phyloP scores from a whole-genome alignment of 2,329 filamentous ascomycete species.

The Claviceps quebecensis region DNA sequence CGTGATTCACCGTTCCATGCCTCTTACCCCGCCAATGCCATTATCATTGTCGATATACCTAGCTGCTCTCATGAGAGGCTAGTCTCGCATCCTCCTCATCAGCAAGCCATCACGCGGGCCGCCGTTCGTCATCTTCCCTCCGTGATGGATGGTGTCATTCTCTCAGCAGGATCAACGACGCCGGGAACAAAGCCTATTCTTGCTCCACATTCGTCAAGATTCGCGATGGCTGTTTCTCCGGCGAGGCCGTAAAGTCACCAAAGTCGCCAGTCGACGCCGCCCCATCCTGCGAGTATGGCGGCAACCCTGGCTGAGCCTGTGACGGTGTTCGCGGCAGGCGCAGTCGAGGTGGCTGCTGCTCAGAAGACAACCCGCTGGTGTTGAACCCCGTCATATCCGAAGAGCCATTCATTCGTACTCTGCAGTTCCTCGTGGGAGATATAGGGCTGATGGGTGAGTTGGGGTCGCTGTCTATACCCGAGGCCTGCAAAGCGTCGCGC shows the following conservation, averaged over 20 bases:
- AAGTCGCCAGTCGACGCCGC: no score
- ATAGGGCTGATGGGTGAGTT: conserved; percentile 4
- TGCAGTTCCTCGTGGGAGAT: conserved; percentile 8
- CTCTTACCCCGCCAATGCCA: neutral
- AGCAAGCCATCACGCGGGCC: conserved; percentile 16
- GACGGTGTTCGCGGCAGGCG: no score
- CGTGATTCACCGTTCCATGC: neutral
- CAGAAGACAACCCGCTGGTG: conserved; percentile 1
- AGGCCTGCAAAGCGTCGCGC: neutral
- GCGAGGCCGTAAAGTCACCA: no score
- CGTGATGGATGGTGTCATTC: neutral
- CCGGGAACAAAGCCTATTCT: conserved; percentile 10
- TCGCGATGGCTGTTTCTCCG: no score
- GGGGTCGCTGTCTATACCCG: neutral
- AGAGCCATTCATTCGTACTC: conserved; percentile 1
- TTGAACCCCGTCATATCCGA: conserved; percentile 2
- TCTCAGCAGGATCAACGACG: neutral
- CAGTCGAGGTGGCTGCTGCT: conserved; percentile 3
- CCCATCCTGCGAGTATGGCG: no score
- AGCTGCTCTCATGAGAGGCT: neutral
- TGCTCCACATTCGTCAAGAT: no score
- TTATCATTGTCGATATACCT: neutral
- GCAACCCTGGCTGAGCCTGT: no score
- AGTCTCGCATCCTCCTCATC: conserved; percentile 15
- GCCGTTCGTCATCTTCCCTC: neutral